phyloP scores from a whole-genome alignment of 306 rosid species.

The Fragaria ananassa region DNA sequence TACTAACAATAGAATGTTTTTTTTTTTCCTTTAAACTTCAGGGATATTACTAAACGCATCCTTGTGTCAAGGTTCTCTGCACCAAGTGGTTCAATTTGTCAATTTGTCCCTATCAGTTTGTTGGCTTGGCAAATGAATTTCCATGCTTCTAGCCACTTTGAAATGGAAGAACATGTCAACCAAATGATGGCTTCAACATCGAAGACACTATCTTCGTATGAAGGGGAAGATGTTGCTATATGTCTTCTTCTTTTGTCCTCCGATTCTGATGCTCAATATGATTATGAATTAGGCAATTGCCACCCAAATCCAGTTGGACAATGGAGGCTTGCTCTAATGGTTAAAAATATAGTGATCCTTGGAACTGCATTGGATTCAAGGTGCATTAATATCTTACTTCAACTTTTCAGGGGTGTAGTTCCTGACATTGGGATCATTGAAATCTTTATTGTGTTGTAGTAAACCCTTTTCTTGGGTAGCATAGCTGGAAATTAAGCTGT shows the following conservation, averaged over 20 bases:
- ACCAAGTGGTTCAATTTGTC: constrained; percentile 43
- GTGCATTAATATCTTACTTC: constrained; percentile 36
- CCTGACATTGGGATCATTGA: background rate
- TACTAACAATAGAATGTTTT: constrained; percentile 25
- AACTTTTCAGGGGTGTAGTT: constrained; percentile 2
- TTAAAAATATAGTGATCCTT: constrained; percentile 47
- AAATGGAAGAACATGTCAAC: constrained; percentile 41
- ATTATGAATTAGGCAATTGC: constrained; percentile 31
- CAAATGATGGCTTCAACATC: constrained; percentile 50
- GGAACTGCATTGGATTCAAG: constrained; percentile 74
- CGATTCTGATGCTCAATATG: constrained; percentile 33
- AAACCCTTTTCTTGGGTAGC: background rate
- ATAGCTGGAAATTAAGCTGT: background rate
- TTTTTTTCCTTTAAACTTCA: constrained; percentile 25
- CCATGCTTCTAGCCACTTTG: constrained; percentile 33
- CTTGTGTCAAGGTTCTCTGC: constrained; percentile 59
- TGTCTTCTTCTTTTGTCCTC: constrained; percentile 72
- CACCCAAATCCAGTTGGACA: constrained; percentile 38
- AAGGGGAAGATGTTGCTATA: constrained; percentile 54
- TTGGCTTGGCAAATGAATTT: constrained; percentile 43
- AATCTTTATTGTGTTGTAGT: constrained; percentile 1
- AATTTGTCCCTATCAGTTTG: constrained; percentile 64
- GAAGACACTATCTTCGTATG: constrained; percentile 33
- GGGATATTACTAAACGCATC: constrained; percentile 66
- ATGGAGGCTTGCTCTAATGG: constrained; percentile 76